Conservation (phyloP, 257 asterid genomes). For the Salvia miltiorrhiza region DNA sequence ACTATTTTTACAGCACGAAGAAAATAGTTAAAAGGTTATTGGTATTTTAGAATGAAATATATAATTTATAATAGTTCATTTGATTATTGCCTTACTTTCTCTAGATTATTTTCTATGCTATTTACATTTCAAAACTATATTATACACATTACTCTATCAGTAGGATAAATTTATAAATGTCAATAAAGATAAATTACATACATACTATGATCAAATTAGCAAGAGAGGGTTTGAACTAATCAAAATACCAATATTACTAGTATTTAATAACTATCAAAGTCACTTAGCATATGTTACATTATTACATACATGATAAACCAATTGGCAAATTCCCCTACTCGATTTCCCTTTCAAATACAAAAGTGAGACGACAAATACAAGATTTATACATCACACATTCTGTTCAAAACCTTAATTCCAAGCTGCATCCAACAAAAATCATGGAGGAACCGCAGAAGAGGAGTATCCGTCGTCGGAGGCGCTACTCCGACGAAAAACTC, state of each 20-base stretch:
- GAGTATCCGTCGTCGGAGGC: no score
- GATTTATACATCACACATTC: conserved; percentile 8
- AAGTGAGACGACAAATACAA: not conserved
- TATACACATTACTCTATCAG: no score
- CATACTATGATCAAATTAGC: not conserved
- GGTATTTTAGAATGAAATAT: no score
- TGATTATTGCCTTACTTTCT: no score
- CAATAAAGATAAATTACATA: not conserved
- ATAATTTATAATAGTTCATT: no score
- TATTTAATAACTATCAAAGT: not conserved
- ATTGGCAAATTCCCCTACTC: conserved; percentile 11
- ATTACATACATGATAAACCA: conserved; percentile 22
- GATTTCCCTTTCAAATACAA: conserved; percentile 2
- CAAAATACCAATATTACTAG: not conserved
- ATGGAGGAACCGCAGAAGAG: not conserved
- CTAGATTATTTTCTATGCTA: no score
- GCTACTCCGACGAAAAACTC: conserved; percentile 30
- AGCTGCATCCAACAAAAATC: not conserved
- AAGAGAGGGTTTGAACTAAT: not conserved
- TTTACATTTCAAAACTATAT: no score
- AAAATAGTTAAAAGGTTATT: no score
- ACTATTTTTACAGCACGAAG: no score
- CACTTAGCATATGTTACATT: conserved; percentile 13
- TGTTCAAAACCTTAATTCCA: not conserved
- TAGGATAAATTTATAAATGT: no score